These are phyloP conservation scores for Globisporangium splendens DNA, from an alignment of 352 stramenopile species.

Conservation along the genomic window DNA sequence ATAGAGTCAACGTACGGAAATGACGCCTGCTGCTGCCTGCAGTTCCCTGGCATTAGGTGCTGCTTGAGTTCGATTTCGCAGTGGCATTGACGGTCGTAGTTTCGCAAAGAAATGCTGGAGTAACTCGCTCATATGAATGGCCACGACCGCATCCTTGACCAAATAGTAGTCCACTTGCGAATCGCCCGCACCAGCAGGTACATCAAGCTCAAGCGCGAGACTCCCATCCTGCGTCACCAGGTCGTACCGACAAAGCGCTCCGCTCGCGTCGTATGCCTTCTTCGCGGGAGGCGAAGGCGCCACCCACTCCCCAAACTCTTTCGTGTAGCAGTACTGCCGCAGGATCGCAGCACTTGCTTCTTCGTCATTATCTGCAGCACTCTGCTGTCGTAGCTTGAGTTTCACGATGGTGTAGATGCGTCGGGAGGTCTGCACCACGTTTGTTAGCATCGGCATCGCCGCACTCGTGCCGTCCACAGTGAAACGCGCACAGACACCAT, in stretches of 20 bases:
- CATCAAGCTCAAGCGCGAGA: constrained; percentile 44
- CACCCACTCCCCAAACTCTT: constrained; percentile 58
- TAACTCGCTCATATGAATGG: constrained; percentile 45
- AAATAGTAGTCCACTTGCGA: constrained; percentile 60
- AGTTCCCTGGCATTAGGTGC: background rate
- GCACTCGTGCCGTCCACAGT: constrained; percentile 5
- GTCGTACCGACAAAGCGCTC: constrained; percentile 40
- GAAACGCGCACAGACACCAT: constrained; percentile 28
- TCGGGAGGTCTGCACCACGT: constrained; percentile 42
- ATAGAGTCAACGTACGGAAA: constrained; percentile 20
- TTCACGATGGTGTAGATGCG: constrained; percentile 59
- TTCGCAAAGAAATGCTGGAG: constrained; percentile 36
- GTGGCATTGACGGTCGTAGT: constrained; percentile 21
- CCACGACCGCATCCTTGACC: constrained; percentile 41
- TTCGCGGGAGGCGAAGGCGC: constrained; percentile 34
- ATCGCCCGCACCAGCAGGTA: constrained; percentile 36
- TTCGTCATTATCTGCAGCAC: background rate
- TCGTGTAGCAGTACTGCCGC: constrained; percentile 46
- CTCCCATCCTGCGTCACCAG: constrained; percentile 48
- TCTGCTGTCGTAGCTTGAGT: constrained; percentile 23
- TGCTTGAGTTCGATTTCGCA: constrained; percentile 9
- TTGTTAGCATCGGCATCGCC: constrained; percentile 55
- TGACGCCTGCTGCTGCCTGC: constrained; percentile 16
- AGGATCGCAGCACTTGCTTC: constrained; percentile 14
- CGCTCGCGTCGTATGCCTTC: constrained; percentile 19